These are phyloP conservation scores for Picea glauca DNA, from an alignment of 75 land plant genomes.

Conservation along the genomic window DNA sequence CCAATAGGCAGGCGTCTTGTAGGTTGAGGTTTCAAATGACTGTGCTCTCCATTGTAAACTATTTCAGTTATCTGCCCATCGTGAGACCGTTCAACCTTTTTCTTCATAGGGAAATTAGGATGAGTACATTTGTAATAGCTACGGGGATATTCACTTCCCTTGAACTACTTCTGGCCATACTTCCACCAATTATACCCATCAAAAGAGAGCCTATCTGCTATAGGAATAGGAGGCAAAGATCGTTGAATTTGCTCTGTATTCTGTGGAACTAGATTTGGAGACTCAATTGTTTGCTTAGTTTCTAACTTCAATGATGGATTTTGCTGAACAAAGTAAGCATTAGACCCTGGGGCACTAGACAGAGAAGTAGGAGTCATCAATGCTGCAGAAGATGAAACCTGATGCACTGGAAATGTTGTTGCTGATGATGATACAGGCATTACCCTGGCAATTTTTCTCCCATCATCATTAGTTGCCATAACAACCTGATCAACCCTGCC, in stretches of 20 bases:
- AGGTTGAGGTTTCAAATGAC: too few species aligned
- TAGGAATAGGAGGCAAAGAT: slow-evolving; percentile 14
- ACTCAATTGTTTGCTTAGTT: not conserved
- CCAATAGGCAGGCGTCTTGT: too few species aligned
- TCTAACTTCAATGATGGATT: slow-evolving; percentile 1
- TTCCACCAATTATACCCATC: slow-evolving; percentile 90
- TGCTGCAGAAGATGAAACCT: slow-evolving; percentile 16
- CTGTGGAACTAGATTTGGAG: slow-evolving; percentile 6
- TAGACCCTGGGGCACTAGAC: not conserved
- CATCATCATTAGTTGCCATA: too few species aligned
- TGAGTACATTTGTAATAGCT: too few species aligned
- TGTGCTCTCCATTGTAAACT: too few species aligned
- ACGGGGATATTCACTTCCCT: too few species aligned
- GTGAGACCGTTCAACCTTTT: too few species aligned
- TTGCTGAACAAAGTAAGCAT: not conserved
- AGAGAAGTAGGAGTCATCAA: not conserved
- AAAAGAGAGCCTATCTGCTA: slow-evolving; percentile 26
- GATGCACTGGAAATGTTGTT: slow-evolving; percentile 3
- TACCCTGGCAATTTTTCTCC: too few species aligned
- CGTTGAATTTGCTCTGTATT: slow-evolving; percentile 4
- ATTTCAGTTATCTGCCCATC: too few species aligned
- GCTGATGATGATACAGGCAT: not conserved
- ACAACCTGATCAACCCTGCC: too few species aligned
- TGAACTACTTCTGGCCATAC: too few species aligned
- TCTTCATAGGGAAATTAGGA: too few species aligned